These are phyloP conservation scores for Starmera quercuum DNA, from an alignment of 805 yeast genomes.

Conservation along the genomic window DNA sequence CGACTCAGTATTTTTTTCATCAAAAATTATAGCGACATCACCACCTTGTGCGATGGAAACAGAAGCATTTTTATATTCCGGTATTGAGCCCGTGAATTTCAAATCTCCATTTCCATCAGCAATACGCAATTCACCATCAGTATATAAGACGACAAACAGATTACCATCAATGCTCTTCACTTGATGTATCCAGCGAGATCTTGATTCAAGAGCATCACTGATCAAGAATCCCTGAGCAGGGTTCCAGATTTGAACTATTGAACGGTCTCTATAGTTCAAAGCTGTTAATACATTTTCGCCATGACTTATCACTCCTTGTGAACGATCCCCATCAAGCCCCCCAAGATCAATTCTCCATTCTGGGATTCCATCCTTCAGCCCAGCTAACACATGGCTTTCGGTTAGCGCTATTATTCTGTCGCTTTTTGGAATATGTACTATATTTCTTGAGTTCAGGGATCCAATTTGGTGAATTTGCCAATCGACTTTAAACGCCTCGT, in stretches of 20 bases:
- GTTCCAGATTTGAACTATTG: conserved; percentile 16
- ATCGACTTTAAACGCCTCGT: conserved; percentile 48
- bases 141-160: conserved; percentile 6
- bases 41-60: conserved; percentile 8
- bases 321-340: conserved; percentile 10
- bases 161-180: conserved; percentile 1
- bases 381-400: conserved; percentile 22
- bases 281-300: conserved; percentile 12
- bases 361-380: conserved; percentile 27
- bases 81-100: conserved; percentile 3
- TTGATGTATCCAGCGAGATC: conserved; percentile 2
- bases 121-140: conserved; percentile 8
- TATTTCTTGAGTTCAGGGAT: conserved; percentile 16
- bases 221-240: conserved; percentile 8
- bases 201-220: conserved; percentile 7
- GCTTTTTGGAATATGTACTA: conserved; percentile 10
- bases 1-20: conserved; percentile 2
- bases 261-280: conserved; percentile 10
- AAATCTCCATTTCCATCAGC: conserved; percentile 1
- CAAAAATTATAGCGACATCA: conserved; percentile 8
- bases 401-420: conserved; percentile 20
- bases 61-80: conserved; percentile 1
- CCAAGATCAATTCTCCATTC: conserved; percentile 24
- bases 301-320: conserved; percentile 6
- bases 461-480: conserved; percentile 47